Conservation (phyloP, 495 filamentous ascomycete genomes). For the Oleoguttula mirabilis region DNA sequence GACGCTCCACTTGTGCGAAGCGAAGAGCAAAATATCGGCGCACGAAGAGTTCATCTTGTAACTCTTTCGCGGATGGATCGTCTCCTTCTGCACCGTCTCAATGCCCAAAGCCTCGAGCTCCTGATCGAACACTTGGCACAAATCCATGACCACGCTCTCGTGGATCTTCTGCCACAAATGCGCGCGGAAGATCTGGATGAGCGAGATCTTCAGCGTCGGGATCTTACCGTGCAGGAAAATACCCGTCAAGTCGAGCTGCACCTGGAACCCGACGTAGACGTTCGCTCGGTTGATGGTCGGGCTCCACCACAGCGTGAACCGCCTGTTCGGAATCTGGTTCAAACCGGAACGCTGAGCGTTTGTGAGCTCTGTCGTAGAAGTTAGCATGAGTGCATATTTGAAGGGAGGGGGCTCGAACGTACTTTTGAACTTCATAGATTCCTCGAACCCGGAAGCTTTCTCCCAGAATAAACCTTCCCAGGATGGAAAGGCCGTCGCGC, state of each 20-base stretch:
- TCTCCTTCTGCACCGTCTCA: slow-evolving; percentile 98
- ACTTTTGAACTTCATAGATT: slow-evolving; percentile 96
- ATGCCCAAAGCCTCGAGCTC: slow-evolving; percentile 93
- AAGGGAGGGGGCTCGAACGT: no score
- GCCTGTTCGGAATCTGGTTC: slow-evolving; percentile 98
- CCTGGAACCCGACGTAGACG: slow-evolving; percentile 94
- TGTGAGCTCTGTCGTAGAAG: slow-evolving; percentile 59
- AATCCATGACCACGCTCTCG: slow-evolving; percentile 97
- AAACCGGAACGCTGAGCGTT: slow-evolving; percentile 97
- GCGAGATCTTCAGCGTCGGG: slow-evolving; percentile 92
- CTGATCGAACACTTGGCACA: slow-evolving; percentile 99
- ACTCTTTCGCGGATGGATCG: slow-evolving; percentile 97
- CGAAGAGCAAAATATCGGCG: slow-evolving; percentile 94
- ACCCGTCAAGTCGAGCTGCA: slow-evolving; percentile 94
- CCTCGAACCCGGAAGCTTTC: slow-evolving; percentile 58
- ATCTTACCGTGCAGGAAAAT: slow-evolving; percentile 99
- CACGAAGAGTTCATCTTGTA: slow-evolving; percentile 99
- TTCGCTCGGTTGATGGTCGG: slow-evolving; percentile 59
- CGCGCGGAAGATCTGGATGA: slow-evolving; percentile 99
- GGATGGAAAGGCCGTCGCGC: slow-evolving; percentile 94
- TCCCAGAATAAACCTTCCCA: slow-evolving; percentile 99
- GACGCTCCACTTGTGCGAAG: slow-evolving; percentile 98
- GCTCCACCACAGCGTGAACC: slow-evolving; percentile 98
- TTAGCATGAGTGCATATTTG: not conserved
- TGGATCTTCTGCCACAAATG: slow-evolving; percentile 99